Evolutionary conservation across 2,329 filamentous ascomycete genomes (phyloP).

Genomic region (Cryphonectria japonica): DNA sequence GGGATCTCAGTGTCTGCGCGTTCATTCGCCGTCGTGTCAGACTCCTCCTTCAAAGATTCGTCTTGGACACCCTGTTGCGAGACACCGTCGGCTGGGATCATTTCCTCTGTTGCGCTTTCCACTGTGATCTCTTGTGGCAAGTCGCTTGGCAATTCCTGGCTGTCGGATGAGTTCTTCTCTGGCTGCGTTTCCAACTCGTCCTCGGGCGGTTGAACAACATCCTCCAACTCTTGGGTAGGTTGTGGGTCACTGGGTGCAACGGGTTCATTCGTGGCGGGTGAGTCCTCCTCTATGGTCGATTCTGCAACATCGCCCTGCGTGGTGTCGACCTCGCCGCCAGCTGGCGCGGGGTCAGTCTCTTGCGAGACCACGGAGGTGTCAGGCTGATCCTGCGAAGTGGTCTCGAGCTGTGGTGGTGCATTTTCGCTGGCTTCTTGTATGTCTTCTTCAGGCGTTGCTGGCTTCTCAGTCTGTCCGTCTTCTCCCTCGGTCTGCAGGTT

Average conservation of each 20-base stretch:
- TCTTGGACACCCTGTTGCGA: neutral
- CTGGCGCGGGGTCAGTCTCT: neutral
- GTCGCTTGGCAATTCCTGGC: neutral
- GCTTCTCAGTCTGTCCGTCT: neutral
- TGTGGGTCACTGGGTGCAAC: neutral
- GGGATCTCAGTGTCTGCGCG: neutral
- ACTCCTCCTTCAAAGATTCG: neutral
- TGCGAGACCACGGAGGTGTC: neutral
- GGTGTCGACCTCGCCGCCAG: neutral
- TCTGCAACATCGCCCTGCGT: neutral
- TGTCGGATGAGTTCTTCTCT: neutral
- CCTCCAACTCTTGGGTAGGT: neutral
- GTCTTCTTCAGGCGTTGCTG: neutral
- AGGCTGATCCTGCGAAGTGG: neutral
- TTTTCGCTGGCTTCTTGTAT: conserved; percentile 1
- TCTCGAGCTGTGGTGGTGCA: neutral
- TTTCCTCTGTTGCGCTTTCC: neutral
- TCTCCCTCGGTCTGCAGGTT: neutral
- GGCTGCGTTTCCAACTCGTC: neutral
- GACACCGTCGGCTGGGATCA: neutral
- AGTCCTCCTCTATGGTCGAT: neutral
- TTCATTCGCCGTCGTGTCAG: neutral
- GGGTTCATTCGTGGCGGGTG: neutral
- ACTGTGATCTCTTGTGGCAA: neutral
- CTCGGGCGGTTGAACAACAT: neutral